Conservation (phyloP, 2,329 filamentous ascomycete genomes). For the Hymenoscyphus fraxineus region DNA sequence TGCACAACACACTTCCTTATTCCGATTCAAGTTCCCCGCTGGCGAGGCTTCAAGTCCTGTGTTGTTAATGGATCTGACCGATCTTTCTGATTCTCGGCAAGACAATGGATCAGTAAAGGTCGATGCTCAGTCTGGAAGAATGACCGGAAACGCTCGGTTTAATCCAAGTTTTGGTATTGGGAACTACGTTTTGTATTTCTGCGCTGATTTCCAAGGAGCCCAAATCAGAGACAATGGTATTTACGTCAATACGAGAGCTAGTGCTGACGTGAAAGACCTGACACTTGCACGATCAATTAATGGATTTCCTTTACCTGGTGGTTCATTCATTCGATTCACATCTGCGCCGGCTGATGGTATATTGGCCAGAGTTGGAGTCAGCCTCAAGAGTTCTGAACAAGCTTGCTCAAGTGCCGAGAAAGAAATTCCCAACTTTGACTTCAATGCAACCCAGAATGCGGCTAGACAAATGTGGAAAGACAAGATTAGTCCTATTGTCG, state of each 20-base stretch:
- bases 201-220: slow-evolving; percentile 61
- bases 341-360: slow-evolving; percentile 44
- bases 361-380: slow-evolving; percentile 62
- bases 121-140: slow-evolving; percentile 51
- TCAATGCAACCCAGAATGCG: slow-evolving; percentile 47
- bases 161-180: slow-evolving; percentile 62
- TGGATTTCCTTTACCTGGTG: slow-evolving; percentile 52
- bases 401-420: slow-evolving; percentile 65
- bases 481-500: slow-evolving; percentile 55
- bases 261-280: slow-evolving; percentile 43
- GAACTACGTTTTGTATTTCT: slow-evolving; percentile 58
- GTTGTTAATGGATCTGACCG: slow-evolving; percentile 61
- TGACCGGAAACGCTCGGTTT: slow-evolving; percentile 59
- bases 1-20: slow-evolving; percentile 59
- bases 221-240: slow-evolving; percentile 56
- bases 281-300: slow-evolving; percentile 49
- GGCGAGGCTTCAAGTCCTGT: slow-evolving; percentile 45
- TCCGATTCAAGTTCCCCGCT: slow-evolving; percentile 58
- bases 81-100: slow-evolving; percentile 57
- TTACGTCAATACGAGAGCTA: slow-evolving; percentile 55
- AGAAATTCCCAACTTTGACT: slow-evolving; percentile 66
- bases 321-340: slow-evolving; percentile 59
- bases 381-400: slow-evolving; percentile 61
- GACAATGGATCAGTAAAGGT: slow-evolving; percentile 53
- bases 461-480: slow-evolving; percentile 57